These are phyloP conservation scores for Pyrenochaeta sp. DNA, from an alignment of 2,329 filamentous ascomycete genomes.

Conservation along the genomic window DNA sequence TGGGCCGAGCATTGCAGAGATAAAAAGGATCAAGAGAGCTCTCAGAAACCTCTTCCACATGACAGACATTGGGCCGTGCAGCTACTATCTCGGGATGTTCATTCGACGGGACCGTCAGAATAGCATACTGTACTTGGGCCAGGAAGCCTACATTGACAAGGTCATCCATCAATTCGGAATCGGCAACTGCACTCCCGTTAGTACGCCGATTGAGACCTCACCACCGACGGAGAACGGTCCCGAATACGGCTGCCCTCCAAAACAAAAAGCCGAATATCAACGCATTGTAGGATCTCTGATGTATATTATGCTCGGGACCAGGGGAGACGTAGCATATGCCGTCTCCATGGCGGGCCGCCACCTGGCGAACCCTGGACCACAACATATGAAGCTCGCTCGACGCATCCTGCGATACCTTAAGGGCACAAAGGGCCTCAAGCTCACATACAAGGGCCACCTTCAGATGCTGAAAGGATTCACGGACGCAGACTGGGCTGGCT, in stretches of 20 bases:
- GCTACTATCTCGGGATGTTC: slow-evolving; percentile 35
- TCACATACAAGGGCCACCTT: slow-evolving; percentile 13
- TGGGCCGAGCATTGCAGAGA: slow-evolving; percentile 8
- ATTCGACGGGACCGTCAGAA: not conserved
- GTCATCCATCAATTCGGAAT: slow-evolving; percentile 8
- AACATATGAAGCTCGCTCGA: slow-evolving; percentile 14
- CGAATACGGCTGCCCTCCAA: not conserved
- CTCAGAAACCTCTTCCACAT: slow-evolving; percentile 34
- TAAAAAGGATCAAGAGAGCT: slow-evolving; percentile 22
- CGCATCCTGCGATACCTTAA: slow-evolving; percentile 6
- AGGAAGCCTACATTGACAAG: slow-evolving; percentile 32
- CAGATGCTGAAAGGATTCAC: slow-evolving; percentile 19
- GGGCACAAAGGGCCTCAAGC: slow-evolving; percentile 6
- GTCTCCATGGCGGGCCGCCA: slow-evolving; percentile 19
- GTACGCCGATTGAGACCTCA: too few relatives aligned
- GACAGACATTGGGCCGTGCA: slow-evolving; percentile 25
- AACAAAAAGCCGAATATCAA: slow-evolving; percentile 11
- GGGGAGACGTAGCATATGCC: slow-evolving; percentile 23
- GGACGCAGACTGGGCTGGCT: slow-evolving; percentile 26
- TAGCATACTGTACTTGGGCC: not conserved
- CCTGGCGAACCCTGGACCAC: slow-evolving; percentile 11
- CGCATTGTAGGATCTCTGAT: slow-evolving; percentile 21
- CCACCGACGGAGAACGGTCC: too few relatives aligned
- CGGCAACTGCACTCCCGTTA: too few relatives aligned
- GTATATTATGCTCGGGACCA: slow-evolving; percentile 28